Evolutionary conservation across 2,329 filamentous ascomycete species (phyloP).

Genomic region (Fusarium caatingaense): DNA sequence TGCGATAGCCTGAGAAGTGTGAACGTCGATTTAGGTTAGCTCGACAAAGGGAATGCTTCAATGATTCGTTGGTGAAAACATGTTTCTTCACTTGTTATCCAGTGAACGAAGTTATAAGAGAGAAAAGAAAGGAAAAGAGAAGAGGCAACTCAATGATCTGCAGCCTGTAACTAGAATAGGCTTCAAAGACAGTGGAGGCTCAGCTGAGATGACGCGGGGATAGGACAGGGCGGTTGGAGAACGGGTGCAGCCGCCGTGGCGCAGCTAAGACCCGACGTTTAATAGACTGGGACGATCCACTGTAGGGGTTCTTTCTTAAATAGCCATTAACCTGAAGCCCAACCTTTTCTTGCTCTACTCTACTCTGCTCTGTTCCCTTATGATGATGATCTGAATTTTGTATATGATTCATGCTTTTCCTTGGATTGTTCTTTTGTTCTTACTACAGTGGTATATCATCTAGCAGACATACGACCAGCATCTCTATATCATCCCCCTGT

Average conservation of each 20-base stretch:
- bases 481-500: neutral
- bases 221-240: conserved; percentile 1
- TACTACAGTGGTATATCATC: neutral
- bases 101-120: neutral
- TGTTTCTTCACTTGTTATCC: neutral
- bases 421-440: neutral
- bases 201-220: conserved; percentile 24
- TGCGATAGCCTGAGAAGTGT: neutral
- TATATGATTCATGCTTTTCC: neutral
- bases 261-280: conserved; percentile 4
- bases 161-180: neutral
- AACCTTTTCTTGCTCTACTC: neutral
- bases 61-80: neutral
- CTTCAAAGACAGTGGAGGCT: conserved; percentile 2
- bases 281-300: neutral
- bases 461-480: neutral
- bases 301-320: neutral
- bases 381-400: neutral
- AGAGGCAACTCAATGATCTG: neutral
- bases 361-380: neutral
- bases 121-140: neutral
- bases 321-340: neutral
- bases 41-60: neutral
- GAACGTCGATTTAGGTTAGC: neutral
- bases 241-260: conserved; percentile 34